Evolutionary conservation across 2,329 filamentous ascomycete genomes (phyloP), one percentile per base, ranked within the genome.

Genomic region (Colletotrichum higginsianum): DNA sequence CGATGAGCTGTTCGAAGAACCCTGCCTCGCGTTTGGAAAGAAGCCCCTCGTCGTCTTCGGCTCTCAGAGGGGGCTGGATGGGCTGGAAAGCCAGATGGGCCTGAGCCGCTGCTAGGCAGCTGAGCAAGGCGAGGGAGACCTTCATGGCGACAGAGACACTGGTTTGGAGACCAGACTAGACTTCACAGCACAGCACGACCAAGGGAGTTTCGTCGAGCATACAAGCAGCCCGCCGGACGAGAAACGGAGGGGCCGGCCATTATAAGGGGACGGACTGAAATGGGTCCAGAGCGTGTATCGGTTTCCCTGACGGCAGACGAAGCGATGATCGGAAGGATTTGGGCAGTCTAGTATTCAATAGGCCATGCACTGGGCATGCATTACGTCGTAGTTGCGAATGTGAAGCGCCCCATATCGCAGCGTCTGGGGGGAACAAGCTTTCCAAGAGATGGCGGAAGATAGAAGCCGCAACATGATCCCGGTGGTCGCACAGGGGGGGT

Each of bases 1-100:
- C 89, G 60, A 91, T 86, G 65, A 87, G 81, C 78, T 91, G 89
- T 73, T 86, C 77, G 71, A 90, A 90, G 53, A 53, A 49, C 1
- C 40, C 57, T 21, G 60, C 53, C 16, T 60, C 69, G n/a, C 69
- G 66, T 66, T 72, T 72, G 47, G 15, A 23, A 15, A 72, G 58
- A 0, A 15, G 18, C 1, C 58, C 69, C n/a, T 64, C 69, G 0
- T 49, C 50, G 9, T 67, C 58, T 3, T 72, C 69, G 11, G 46
- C 60, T 11, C 47, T 26, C n/a, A 72, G 23, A 35, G 69, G 69
- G 16, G 65, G 69, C 53, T 60, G 65, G 7, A 64, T 53, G 38
- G 69, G 69, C 9, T 23, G 42, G 21, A 72, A 69, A 60, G 65
- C 50, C 15, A 72, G 30, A 13, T 58, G 57, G 23, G 69, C 69